Evolutionary conservation across 1,139 yeast genomes (phyloP), one percentile per base, ranked within the genome.

Genomic region (Wickerhamomyces sp.): DNA sequence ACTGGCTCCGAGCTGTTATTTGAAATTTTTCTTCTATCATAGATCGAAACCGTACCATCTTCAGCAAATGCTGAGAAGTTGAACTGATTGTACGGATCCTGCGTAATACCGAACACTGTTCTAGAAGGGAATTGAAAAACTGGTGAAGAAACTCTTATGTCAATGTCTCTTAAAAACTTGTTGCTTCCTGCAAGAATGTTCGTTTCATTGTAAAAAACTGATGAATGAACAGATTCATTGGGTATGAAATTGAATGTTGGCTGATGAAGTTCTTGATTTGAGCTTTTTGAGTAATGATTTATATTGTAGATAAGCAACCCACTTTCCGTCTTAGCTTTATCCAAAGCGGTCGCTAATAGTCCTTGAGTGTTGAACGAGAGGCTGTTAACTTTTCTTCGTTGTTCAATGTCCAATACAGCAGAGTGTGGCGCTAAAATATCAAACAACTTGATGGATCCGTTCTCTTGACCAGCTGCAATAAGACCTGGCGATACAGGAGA

Each of bases 261-360:
- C 41, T 76, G 71, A 27, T 72, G 72, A 5, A 73, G 66, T 49
- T 57, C 64, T 44, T 75, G 76, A 48, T 72, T 66, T 62, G 48
- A 62, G 8, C 60, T 59, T 36, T 70, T 63, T 1, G 78, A 67
- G 48, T 78, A 78, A 50, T 79, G 81, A 45, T 77, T 79, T n/a
- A 87, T 71, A 59, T 88, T 88, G 93, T 95, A 90, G 11, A 91
- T 72, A 55, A 85, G 86, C 42, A 91, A 67, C 29, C 94, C 82
- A 48, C 79, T 78, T 58, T 88, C 96, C 54, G 81, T 88, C 40
- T 50, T 55, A 9, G 86, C 84, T 55, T 88, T 81, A 53, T 90
- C 97, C 50, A 84, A 75, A 0, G 95, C 96, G 29, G 84, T 79
- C 0, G 90, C 96, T 7, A 90, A 67, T 37, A 85, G 63, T 1